Base-by-base conservation (phyloP, 2,329 filamentous ascomycete genomes). In the Amauroascus niger region DNA sequence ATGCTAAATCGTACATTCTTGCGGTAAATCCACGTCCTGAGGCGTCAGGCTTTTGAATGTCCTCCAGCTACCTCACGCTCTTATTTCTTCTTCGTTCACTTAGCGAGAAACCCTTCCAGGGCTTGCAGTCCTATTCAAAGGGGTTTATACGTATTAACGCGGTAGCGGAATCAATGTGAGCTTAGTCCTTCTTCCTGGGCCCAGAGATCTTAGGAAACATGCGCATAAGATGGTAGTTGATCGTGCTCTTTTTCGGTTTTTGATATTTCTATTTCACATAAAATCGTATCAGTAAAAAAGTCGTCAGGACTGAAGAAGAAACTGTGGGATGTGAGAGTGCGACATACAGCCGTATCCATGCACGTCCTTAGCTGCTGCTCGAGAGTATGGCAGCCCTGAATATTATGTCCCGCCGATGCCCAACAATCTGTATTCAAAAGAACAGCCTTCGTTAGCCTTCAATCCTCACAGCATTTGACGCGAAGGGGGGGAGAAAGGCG, bases 151-250 rank as follows among this genome's bases (percentile, higher is more conserved):
- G 22, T 40, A 49, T 45, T 13, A 13, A 28, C 14, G 22, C 11
- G 26, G 30, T 6, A 22, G 16, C 14, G 9, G 18, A 22, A 24
- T 14, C 3, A 16, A 48, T 28, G 43, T 7, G 8, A 54, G 8
- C 39, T 24, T 49, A 50, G 18, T 60, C 49, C 64, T 77, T 78
- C 71, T 90, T 80, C 79, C 82, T 74, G 60, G 82, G 78, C 64
- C 84, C 79, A 73, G 84, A 79, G 76, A 94, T 76, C 68, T 84
- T 81, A 13, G 82, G 81, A 63, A 85, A 86, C 74, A 87, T 80
- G 64, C 93, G 81, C 60, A 80, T 79, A 41, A 97, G 76, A 69
- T 96, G 90, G 76, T 90, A 90, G 74, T 97, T 97, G 80, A 97
- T 89, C 59, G 80, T 82, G 69, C 83, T 91, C 74, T 84, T 88